Base-by-base conservation (phyloP, 2,329 filamentous ascomycete species). In the Thelonectria olida region DNA sequence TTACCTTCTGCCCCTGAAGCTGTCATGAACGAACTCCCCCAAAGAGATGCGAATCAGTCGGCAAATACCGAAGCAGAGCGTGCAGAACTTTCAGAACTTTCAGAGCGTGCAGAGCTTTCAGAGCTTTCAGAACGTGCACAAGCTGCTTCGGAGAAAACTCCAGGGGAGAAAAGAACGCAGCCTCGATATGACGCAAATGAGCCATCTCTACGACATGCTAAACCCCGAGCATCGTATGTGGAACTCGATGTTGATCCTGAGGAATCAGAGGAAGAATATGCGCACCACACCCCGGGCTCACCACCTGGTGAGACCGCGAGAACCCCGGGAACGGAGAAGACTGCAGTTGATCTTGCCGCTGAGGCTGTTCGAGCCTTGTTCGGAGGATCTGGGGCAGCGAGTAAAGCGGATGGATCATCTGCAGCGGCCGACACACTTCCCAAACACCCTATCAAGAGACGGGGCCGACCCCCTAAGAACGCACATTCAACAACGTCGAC, bases 191-290 rank as follows among this genome's bases (percentile, higher is more conserved):
- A 83, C 45, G 77, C 79, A 2, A 81, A 85, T 17, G 76, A 82
- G 28, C 84, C 84, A 20, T 73, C 76, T 10, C 74, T 87, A 19
- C 79, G 85, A 20, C 84, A 85, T 61, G 83, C 85, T 8, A 84
- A 81, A 64, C 84, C 85, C 6, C 80, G 74, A 65, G 65, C 78
- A 27, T 85, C 84, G 1, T 87, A 87, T 54, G 74, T 81, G 3
- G 84, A 85, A 49, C 70, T 77, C 1, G 82, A 85, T 42, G 34
- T 64, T 34, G 77, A 79, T 7, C 56, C 71, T 8, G 78, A 78
- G 20, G 74, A 76, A 7, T 78, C 80, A 4, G 82, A 85, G 28
- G 80, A 82, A 10, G 78, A 81, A 34, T 65, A 74, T n/a, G 56
- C 78, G 60, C 51, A 54, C 36, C 27, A 27, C 9, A 42, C 23